Base-by-base conservation (phyloP, 2,329 filamentous ascomycete species). In the Fusarium equiseti region DNA sequence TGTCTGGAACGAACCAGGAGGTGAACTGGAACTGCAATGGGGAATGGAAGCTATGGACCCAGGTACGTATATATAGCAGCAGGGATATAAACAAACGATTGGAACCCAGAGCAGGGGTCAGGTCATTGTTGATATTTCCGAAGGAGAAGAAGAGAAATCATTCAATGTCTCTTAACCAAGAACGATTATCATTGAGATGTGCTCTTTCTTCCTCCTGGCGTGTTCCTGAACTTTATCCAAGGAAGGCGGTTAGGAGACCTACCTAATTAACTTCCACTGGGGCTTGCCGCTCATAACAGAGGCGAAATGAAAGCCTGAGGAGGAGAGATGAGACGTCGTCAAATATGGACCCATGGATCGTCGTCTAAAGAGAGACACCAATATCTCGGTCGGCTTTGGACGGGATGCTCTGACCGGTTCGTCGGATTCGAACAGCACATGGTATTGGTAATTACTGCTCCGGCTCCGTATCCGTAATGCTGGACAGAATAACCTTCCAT, bases 291-390 rank as follows among this genome's bases (percentile, higher is more conserved):
- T 52, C 50, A 64, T 51, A 51, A 60, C 22, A 61, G 49, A 69
- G 59, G 35, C 64, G 59, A 66, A 60, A 69, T 69, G 60, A 59
- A 60, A 35, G 57, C 31, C 44, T 53, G 29, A 62, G 50, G 24
- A 59, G 46, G 42, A 68, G 62, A 61, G 48, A 73, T 64, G 71
- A 73, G 59, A 32, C 48, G 63, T 75, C 62, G 73, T 72, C 67
- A 72, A 69, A 75, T 63, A 75, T 75, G 72, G 73, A 71, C 59
- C 63, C 68, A 69, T 72, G 63, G 73, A 71, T 73, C 71, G 59
- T 63, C 73, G 64, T 67, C 45, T 51, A 60, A 59, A 67, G 43
- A 62, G 69, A 69, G 45, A 59, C 46, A 54, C 50, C 64, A 51
- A 45, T 62, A 66, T 49, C 63, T 54, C 32, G 44, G 49, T 51